These are phyloP conservation scores for Biscogniauxia marginata DNA, from an alignment of 2,329 filamentous ascomycete genomes.

Conservation along the genomic window DNA sequence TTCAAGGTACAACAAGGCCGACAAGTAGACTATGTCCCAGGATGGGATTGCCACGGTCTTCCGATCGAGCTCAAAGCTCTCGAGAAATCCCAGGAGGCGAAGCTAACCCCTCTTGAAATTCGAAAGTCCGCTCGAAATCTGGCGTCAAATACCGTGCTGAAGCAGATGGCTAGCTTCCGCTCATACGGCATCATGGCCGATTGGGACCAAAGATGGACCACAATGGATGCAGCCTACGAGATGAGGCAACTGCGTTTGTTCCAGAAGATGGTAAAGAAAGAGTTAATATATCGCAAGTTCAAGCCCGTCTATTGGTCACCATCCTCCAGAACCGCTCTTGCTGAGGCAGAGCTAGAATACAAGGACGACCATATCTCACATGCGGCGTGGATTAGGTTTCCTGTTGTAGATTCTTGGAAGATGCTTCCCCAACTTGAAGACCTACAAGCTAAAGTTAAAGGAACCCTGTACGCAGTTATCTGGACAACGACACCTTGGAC, in stretches of 20 bases:
- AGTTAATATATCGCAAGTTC: slow-evolving; percentile 73
- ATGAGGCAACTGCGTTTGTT: slow-evolving; percentile 74
- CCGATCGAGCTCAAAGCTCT: slow-evolving; percentile 97
- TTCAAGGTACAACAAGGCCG: slow-evolving; percentile 70
- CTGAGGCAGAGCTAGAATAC: slow-evolving; percentile 84
- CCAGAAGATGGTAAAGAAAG: slow-evolving; percentile 68
- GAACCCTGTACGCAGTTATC: slow-evolving; percentile 73
- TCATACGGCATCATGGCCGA: slow-evolving; percentile 78
- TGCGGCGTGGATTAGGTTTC: slow-evolving; percentile 79
- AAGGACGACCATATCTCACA: slow-evolving; percentile 70
- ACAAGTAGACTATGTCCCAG: slow-evolving; percentile 75
- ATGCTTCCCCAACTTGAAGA: slow-evolving; percentile 35
- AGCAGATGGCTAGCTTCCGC: slow-evolving; percentile 72
- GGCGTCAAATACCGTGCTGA: slow-evolving; percentile 65
- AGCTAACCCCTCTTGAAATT: slow-evolving; percentile 56
- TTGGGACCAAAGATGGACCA: slow-evolving; percentile 74
- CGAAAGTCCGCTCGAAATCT: slow-evolving; percentile 63
- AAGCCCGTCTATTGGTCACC: slow-evolving; percentile 89
- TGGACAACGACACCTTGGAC: slow-evolving; percentile 99
- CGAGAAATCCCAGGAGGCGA: slow-evolving; percentile 44
- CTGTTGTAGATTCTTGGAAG: slow-evolving; percentile 51
- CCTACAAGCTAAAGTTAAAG: slow-evolving; percentile 41
- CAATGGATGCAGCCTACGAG: slow-evolving; percentile 76
- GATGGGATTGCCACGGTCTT: slow-evolving; percentile 97
- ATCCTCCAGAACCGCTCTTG: slow-evolving; percentile 74